Base-by-base conservation (phyloP, 495 filamentous ascomycete species). In the Articulospora tetracladia region DNA sequence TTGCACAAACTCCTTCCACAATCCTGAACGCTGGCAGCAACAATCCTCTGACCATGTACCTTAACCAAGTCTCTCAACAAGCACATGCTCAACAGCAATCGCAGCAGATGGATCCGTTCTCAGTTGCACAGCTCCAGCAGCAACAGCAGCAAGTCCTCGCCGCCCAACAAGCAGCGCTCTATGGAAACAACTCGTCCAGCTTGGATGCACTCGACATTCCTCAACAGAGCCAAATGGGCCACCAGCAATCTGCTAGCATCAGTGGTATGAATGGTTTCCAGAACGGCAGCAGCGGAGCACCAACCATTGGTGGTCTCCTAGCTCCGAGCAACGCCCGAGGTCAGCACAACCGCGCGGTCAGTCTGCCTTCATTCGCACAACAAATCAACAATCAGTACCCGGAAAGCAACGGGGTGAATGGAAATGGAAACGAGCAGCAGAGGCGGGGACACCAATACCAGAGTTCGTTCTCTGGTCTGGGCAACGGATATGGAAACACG, bases 1-100 rank as follows among this genome's bases (percentile, higher is more conserved):
- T 41, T 19, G 62, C 60, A 28, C 81, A 82, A 2, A 86, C 83
- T 8, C 83, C 87, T 12, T 83, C 88, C 2, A 83, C 83, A 4
- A 79, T 96, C 59, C 83, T 96, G 69, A 93, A 93, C 70, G 84
- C 82, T 39, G 85, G 86, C 28, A 77, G 79, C 57, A 93, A 83
- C 78, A 98, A 98, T 71, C 94, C 94, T 0, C 74, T 98, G 68
- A 95, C 91, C n/a, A 82, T 97, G 86, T 97, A 96, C 71, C 83
- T 97, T 41, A 89, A 83, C 70, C 91, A 96, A 70, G 87, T 92
- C 53, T 91, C 86, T 2, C 82, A 90, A 25, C 89, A 93, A 70
- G 52, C 52, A 36, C 72, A 78, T 48, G 83, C 83, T 53, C 83
- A 86, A 57, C 81, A 84, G 63, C 81, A 82, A 58, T 68, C 70